Evolutionary conservation across 148 eudicot species (phyloP), one percentile per base, ranked within the genome.

Genomic region (Diospyros lotus): DNA sequence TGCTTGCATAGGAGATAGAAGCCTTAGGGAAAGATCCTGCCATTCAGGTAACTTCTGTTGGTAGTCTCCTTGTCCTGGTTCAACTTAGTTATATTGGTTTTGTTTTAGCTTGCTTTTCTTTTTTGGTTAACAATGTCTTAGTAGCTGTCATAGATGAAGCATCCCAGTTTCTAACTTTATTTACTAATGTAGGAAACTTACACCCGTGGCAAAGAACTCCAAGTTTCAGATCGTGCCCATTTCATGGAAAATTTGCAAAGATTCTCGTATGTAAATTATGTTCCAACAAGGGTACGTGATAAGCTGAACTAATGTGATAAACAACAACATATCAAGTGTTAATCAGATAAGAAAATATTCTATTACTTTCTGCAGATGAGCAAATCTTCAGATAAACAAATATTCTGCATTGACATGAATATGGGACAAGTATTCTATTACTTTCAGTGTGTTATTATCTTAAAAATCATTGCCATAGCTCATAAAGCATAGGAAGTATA

Each of bases 201-300:
- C 82, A 80, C 85, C 50, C 96, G 87, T 77, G 91, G 92, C 72
- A 90, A 87, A 84, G 92, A 89, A 75, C 92, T 95, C 79, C 98
- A 92, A 85, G 83, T 95, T 81, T 97, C 97, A 28, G 97, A 95
- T 68, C 90, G 96, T 70, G 82, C 93, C 39, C 77, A 78, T 86
- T 92, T 95, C 76, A 90, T 95, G 96, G 93, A 90, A 76, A 92
- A 95, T 72, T 75, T 95, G 72, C 84, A 81, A 41, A 90, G 98
- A 81, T 78, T 95, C 76, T 85, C 96, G 54, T 94, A 90, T 63
- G 74, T 64, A 28, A 79, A 89, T 80, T 95, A 95, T 79, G 77
- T 87, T 71, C 98, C 98, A 11, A 92, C 92, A 53, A 95, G 92
- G 97, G 98, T 94, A 82, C 46, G 28, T 58, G n/a, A 40, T 45